Conservation (phyloP, 2,329 filamentous ascomycete genomes). For the Alternaria infectoria region DNA sequence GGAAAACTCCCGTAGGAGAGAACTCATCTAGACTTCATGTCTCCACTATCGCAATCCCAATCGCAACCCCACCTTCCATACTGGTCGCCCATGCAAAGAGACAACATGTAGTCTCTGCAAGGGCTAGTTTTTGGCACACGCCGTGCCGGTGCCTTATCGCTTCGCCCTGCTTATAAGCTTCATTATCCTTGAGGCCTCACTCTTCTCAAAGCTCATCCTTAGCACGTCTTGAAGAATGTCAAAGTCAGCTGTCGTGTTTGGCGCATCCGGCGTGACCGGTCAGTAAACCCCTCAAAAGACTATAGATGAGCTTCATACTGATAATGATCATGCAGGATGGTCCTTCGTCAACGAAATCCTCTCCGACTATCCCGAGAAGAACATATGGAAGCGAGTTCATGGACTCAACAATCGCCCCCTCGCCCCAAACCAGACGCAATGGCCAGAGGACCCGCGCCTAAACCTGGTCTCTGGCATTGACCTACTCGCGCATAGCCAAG, state of each 20-base stretch:
- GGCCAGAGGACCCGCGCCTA: slow-evolving; percentile 50
- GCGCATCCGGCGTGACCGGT: slow-evolving; percentile 48
- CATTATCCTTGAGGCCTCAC: not conserved
- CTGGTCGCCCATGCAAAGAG: not conserved
- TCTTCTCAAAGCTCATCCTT: not conserved
- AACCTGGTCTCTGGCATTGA: slow-evolving; percentile 53
- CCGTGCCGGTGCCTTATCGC: not conserved
- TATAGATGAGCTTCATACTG: not conserved
- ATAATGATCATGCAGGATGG: slow-evolving; percentile 44
- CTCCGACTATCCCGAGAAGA: slow-evolving; percentile 45
- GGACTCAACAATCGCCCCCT: slow-evolving; percentile 53
- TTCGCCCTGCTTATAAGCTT: not conserved
- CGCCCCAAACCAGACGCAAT: slow-evolving; percentile 35
- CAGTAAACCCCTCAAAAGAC: not conserved
- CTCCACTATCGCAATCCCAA: not conserved
- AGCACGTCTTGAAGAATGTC: slow-evolving; percentile 22
- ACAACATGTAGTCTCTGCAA: not conserved
- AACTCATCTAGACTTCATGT: not conserved
- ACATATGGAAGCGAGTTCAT: slow-evolving; percentile 47
- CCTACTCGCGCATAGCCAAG: slow-evolving; percentile 48
- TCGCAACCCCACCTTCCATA: not conserved
- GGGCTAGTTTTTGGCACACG: not conserved
- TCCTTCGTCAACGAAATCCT: slow-evolving; percentile 51
- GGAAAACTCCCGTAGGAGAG: not conserved
- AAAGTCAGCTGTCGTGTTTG: slow-evolving; percentile 52